Evolutionary conservation across 441 rosid species (phyloP), one percentile per base, ranked within the genome.

Genomic region (Biscutella laevigata): DNA sequence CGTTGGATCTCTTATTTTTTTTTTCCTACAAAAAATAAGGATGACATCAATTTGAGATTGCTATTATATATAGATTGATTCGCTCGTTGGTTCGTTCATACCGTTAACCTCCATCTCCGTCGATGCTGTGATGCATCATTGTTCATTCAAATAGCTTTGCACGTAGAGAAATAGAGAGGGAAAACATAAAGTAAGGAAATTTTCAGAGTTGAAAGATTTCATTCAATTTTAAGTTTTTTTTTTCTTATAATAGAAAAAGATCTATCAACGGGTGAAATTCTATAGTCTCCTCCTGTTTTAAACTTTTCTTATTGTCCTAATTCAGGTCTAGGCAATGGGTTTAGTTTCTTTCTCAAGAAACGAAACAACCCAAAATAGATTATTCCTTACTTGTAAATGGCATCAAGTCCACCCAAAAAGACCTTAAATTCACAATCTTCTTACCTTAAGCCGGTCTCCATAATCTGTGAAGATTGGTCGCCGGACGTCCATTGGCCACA

Each of bases 401-500:
- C 80, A 25, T 50, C 74, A 17, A 80, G 59, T 38, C 75, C 81
- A 33, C 20, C 66, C 4, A 77, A 67, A 12, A 80, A 71, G 57
- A 44, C 73, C 34, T 64, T 77, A 11, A 44, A 71, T 21, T 65
- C 86, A 25, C 79, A 77, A 49, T 42, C 77, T 0, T 74, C 92
- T 0, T 54, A n/a, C 67, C 8, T 32, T 61, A 4, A 74, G 58
- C 56, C 83, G 73, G 0, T 83, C 91, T 2, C 85, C 86, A 6
- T 85, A 77, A 49, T 82, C 80, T 0, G 86, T 75, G 7, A 87
- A 81, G 56, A 84, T 78, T 41, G 64, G 80, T 1, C 74, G 86
- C 35, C 66, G 82, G 54, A 83, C 88, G 3, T 77, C 94, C 9
- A 86, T 90, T 38, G 88, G 94, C 28, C 83, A 87, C 38, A 28